Percentiles rank a stretch among this genome's conserved stretches.
These are phyloP conservation scores for Herpetospermum pedunculosum DNA, from an alignment of 306 rosid species.

Conservation along the genomic window DNA sequence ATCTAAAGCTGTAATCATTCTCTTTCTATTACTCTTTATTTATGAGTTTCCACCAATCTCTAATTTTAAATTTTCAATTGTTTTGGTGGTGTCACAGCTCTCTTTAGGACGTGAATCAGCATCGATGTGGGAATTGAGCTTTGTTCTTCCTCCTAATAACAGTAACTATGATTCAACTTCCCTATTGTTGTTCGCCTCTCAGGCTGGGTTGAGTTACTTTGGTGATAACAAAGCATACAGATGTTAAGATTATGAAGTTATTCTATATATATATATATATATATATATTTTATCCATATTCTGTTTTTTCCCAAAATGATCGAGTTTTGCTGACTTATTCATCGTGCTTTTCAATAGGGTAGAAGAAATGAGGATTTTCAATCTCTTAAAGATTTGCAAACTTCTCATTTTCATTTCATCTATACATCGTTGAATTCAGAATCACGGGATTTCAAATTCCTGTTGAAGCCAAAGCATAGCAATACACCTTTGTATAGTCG, in stretches of 20 bases:
- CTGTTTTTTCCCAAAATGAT: not conserved
- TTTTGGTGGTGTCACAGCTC: slow-evolving; percentile 36
- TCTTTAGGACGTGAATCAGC: slow-evolving; percentile 85
- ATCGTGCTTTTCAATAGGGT: not conserved
- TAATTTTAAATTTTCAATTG: not conserved
- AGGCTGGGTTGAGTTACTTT: not conserved
- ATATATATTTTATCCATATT: not conserved
- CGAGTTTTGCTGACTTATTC: too few species aligned
- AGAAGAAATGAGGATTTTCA: not conserved
- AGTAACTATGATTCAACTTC: slow-evolving; percentile 29
- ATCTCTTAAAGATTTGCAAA: not conserved
- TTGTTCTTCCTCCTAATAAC: slow-evolving; percentile 95
- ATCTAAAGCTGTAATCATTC: slow-evolving; percentile 59
- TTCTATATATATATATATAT: too few species aligned
- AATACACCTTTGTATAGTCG: slow-evolving; percentile 60
- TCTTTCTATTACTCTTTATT: not conserved
- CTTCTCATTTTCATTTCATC: not conserved
- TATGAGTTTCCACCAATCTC: not conserved
- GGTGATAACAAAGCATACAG: not conserved
- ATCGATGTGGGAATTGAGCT: slow-evolving; percentile 96
- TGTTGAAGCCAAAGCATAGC: slow-evolving; percentile 67
- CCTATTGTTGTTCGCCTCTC: not conserved
- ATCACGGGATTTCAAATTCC: slow-evolving; percentile 87
- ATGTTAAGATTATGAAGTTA: not conserved
- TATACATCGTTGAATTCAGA: slow-evolving; percentile 34